Base-by-base conservation (phyloP, 352 stramenopile species). In the Peronospora tabacina region DNA sequence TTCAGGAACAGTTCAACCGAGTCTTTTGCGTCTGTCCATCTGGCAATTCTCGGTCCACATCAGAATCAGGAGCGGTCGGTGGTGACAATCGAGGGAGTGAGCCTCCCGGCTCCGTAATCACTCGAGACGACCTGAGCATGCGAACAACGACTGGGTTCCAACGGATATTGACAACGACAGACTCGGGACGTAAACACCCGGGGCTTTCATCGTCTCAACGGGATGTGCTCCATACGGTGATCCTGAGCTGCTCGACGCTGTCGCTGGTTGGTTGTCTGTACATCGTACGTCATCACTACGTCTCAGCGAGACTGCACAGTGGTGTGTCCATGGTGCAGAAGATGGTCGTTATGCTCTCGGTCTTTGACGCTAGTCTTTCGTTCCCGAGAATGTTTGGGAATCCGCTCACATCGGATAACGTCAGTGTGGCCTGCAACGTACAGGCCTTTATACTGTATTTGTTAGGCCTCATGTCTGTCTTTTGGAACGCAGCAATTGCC, bases 341-440 rank as follows among this genome's bases (percentile, higher is more conserved):
- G 63, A 88, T 88, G 77, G 72, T 88, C 46, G 58, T 71, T 35
- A 69, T 82, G 61, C 70, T 88, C 36, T 78, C 75, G n/a, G 26
- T 87, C 7, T 35, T 85, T n/a, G 75, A 87, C 39, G 53, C 78
- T 2, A 58, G 58, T 2, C 61, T 77, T 24, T 67, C 62, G 8
- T 52, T 84, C 24, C 75, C 75, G 13, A 84, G 83, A 57, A 28
- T 84, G 30, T 68, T 86, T 37, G 59, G 61, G 2, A 54, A 67
- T 13, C 70, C 72, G 8, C 11, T 60, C 40, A 24, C 54, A 26
- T 39, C 63, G 20, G 40, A 33, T 1, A 16, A 37, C 32, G 34
- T 58, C 13, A 50, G 26, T 11, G 55, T 43, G 5, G 26, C 34
- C 1, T 89, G 77, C 55, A 61, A 79, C 22, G 52, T 68, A 5